Evolutionary conservation across 192 early-diverging fungal species (phyloP).

Genomic region (Coemansia sp.): DNA sequence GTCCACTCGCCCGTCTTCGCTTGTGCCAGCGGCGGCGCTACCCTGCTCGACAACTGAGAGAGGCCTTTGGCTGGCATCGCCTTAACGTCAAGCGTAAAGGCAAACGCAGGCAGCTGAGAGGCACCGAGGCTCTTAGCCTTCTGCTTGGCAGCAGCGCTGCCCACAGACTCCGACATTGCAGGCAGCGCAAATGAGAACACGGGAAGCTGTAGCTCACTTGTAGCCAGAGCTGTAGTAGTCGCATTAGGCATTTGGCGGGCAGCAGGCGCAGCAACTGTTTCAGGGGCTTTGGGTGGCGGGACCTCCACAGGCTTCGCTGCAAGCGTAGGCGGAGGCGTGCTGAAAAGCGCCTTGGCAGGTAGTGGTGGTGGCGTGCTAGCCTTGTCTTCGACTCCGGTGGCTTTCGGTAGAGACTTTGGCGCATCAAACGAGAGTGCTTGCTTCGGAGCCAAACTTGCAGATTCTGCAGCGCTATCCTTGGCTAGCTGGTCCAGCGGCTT

Average conservation of each 20-base stretch:
- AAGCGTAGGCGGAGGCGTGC: not conserved
- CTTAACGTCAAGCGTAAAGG: conserved; percentile 14
- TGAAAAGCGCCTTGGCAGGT: conserved; percentile 15
- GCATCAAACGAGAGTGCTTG: not conserved
- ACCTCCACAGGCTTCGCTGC: not conserved
- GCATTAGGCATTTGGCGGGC: not conserved
- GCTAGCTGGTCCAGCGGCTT: not conserved
- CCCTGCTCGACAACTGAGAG: not conserved
- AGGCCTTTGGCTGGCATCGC: not conserved
- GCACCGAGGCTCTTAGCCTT: conserved; percentile 1
- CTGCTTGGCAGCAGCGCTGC: not conserved
- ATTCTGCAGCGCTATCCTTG: not conserved
- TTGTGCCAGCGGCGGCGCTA: not conserved
- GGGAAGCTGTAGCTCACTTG: conserved; percentile 13
- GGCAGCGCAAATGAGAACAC: conserved; percentile 16
- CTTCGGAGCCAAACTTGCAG: not conserved
- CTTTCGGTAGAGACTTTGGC: not conserved
- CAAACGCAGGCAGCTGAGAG: conserved; percentile 21
- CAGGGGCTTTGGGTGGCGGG: conserved; percentile 6
- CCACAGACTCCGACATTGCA: not conserved
- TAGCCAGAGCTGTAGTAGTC: not conserved
- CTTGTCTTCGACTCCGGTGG: not conserved
- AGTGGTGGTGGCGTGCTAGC: conserved; percentile 16
- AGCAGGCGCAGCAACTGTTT: not conserved
- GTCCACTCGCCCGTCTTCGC: conserved; percentile 10